Evolutionary conservation across 805 yeast genomes (phyloP).

Genomic region (Vanderwaltozyma tropicalis): DNA sequence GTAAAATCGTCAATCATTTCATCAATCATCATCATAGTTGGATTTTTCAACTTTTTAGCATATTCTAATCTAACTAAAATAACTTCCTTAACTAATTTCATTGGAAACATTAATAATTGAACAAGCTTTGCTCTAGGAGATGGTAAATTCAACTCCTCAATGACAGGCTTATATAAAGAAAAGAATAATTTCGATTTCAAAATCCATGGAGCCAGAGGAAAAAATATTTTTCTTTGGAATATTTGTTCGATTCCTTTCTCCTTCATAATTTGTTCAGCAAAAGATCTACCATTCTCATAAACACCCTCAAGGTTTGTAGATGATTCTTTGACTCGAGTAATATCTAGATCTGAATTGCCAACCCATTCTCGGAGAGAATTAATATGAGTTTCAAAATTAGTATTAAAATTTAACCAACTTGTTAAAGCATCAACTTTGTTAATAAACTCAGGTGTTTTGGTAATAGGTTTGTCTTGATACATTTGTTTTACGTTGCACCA

Average conservation of each 20-base stretch:
- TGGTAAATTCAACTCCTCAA: constrained; percentile 63
- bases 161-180: constrained; percentile 47
- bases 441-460: constrained; percentile 53
- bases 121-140: constrained; percentile 57
- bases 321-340: constrained; percentile 32
- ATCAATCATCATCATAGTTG: constrained; percentile 93
- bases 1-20: constrained; percentile 83
- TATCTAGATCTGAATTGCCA: constrained; percentile 70
- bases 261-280: constrained; percentile 76
- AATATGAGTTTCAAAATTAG: constrained; percentile 54
- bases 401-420: constrained; percentile 74
- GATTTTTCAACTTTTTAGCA: constrained; percentile 68
- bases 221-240: constrained; percentile 58
- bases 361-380: constrained; percentile 65
- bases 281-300: constrained; percentile 54
- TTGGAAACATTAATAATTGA: constrained; percentile 63
- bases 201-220: constrained; percentile 70
- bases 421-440: constrained; percentile 61
- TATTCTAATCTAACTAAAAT: constrained; percentile 63
- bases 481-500: constrained; percentile 77
- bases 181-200: constrained; percentile 69
- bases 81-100: constrained; percentile 67
- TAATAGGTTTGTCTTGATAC: constrained; percentile 66
- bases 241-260: constrained; percentile 66
- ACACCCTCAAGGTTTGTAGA: constrained; percentile 19